A percentile compares a stretch with the other conserved stretches of the same genome.
phyloP scores from a whole-genome alignment of 2,329 filamentous ascomycete species.

The Furcasterigmium sp. region DNA sequence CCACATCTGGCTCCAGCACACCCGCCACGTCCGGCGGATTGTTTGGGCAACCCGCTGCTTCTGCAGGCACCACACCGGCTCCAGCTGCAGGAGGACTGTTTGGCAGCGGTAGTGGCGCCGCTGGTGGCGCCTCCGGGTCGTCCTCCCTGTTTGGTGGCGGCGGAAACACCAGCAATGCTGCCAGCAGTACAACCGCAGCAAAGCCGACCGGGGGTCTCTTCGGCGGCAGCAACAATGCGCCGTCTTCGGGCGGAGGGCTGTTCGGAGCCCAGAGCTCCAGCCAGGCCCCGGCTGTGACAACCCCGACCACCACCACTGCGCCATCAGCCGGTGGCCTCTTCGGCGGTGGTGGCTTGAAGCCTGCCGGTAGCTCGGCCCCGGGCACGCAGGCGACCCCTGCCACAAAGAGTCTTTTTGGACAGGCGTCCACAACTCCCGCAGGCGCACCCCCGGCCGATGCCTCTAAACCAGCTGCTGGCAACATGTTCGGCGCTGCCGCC shows the following conservation, averaged over 20 bases:
- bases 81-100: slow-evolving; percentile 12
- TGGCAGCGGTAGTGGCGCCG: not conserved
- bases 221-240: slow-evolving; percentile 15
- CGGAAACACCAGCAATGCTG: slow-evolving; percentile 2
- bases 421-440: slow-evolving; percentile 50
- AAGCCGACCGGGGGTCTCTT: slow-evolving; percentile 16
- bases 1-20: slow-evolving; percentile 5
- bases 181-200: slow-evolving; percentile 13
- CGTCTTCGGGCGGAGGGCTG: slow-evolving; percentile 17
- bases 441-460: slow-evolving; percentile 43
- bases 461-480: slow-evolving; percentile 20
- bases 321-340: slow-evolving; percentile 13
- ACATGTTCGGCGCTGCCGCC: slow-evolving; percentile 22
- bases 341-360: slow-evolving; percentile 7
- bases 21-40: slow-evolving; percentile 7
- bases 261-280: slow-evolving; percentile 18
- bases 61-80: slow-evolving; percentile 11
- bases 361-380: slow-evolving; percentile 7
- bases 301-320: slow-evolving; percentile 12
- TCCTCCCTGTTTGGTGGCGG: slow-evolving; percentile 8
- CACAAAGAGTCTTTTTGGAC: slow-evolving; percentile 41
- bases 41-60: slow-evolving; percentile 6
- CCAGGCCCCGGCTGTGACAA: slow-evolving; percentile 12
- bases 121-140: not conserved
- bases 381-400: slow-evolving; percentile 29